Evolutionary conservation across 2,329 filamentous ascomycete genomes (phyloP), one percentile per base, ranked within the genome.

Genomic region (Colletotrichum cuscutae): DNA sequence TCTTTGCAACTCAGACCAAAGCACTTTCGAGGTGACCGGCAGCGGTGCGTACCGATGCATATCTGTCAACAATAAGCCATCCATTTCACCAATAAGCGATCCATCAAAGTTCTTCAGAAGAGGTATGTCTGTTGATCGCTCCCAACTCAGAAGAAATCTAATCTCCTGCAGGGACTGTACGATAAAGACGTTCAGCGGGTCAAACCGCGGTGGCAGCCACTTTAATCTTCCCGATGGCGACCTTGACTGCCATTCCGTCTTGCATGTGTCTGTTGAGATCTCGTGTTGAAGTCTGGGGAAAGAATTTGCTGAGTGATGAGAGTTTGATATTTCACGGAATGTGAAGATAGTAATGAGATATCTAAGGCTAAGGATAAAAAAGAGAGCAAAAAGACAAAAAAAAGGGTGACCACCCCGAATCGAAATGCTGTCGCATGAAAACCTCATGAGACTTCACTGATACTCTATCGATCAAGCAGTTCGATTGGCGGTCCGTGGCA

Each of bases 191-290:
- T 68, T 60, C 58, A 64, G 49, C 37, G 59, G 59, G 5, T 46
- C 59, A n/a, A 49, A 64, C 30, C 52, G 66, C n/a, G 11, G 32
- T 0, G 59, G 66, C 12, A 46, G 22, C 1, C 37, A 28, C 1
- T 68, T 24, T 6, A 57, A 24, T 5, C 22, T 68, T n/a, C 66
- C 66, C 12, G 59, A 68, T 9, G 66, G 66, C 22, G 59, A 64
- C 19, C 66, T 68, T 24, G 52, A 46, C 26, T 68, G 66, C 15
- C 66, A 64, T 15, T 68, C 66, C 5, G 52, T 68, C n/a, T 60
- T 68, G n/a, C 59, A 68, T 37, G 66, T n/a, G 1, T 19, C 66
- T 1, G 59, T 68, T 5, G 32, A 63, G 4, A 63, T 68, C 12
- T 19, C 28, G n/a, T 68, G 66, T 49, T 68, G 26, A 15, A 49